Evolutionary conservation across 257 asterid genomes (phyloP).

Genomic region (Solanum okadae): DNA sequence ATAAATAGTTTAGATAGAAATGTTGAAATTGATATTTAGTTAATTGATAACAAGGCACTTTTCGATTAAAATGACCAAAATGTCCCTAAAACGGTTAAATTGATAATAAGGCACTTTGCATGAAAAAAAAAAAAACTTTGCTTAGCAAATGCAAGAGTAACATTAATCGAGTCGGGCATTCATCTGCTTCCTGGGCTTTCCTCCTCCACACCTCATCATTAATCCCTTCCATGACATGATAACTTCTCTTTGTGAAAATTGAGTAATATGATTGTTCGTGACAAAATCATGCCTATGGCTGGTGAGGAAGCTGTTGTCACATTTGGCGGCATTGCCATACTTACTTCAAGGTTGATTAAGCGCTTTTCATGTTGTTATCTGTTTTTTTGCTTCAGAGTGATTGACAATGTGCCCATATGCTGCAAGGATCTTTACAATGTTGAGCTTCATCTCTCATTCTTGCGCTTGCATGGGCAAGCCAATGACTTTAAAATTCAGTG

Average conservation of each 20-base stretch:
- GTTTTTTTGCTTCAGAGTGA: slow-evolving; percentile 2
- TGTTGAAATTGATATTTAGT: not conserved
- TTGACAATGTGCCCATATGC: slow-evolving; percentile 6
- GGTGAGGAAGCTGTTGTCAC: slow-evolving; percentile 93
- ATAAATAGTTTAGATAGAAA: too few relatives aligned
- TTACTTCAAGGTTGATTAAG: slow-evolving; percentile 63
- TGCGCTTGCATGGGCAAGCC: slow-evolving; percentile 98
- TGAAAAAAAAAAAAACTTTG: not conserved
- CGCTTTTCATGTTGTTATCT: not conserved
- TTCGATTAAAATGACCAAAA: not conserved
- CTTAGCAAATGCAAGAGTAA: slow-evolving; percentile 29
- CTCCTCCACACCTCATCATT: slow-evolving; percentile 35
- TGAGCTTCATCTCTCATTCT: slow-evolving; percentile 87
- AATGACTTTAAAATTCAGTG: slow-evolving; percentile 93
- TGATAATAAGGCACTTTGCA: not conserved
- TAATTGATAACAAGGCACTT: not conserved
- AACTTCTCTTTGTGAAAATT: not conserved
- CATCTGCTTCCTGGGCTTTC: slow-evolving; percentile 45
- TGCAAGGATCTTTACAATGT: slow-evolving; percentile 76
- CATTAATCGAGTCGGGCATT: slow-evolving; percentile 30
- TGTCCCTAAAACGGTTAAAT: not conserved
- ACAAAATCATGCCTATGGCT: slow-evolving; percentile 80
- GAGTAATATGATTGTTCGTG: slow-evolving; percentile 29
- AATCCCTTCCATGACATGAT: not conserved
- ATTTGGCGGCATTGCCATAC: slow-evolving; percentile 83